phyloP scores from a whole-genome alignment of 2,329 filamentous ascomycete species.

The Ascochyta viciae-villosae region DNA sequence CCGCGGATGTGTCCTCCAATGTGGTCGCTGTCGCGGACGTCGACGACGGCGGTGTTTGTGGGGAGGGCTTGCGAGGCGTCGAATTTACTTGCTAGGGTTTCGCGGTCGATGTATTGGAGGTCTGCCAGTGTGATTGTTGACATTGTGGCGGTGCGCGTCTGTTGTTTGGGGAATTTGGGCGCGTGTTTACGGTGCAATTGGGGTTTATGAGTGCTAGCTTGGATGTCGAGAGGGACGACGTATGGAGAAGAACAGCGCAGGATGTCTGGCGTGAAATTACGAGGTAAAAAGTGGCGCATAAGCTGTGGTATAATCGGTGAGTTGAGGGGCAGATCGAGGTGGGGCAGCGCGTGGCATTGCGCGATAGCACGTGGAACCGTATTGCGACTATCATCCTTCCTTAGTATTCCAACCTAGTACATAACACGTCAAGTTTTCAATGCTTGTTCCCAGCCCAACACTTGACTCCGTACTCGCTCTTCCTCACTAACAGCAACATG shows the following conservation, averaged over 20 bases:
- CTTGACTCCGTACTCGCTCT: background rate
- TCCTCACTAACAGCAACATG: background rate
- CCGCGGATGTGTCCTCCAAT: slow-evolving; percentile 87
- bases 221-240: background rate
- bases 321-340: background rate
- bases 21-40: slow-evolving; percentile 90
- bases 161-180: no score
- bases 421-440: background rate
- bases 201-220: background rate
- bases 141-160: slow-evolving; percentile 30
- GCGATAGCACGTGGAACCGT: slow-evolving; percentile 6
- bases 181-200: background rate
- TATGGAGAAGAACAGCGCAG: background rate
- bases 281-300: background rate
- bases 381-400: background rate
- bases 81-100: slow-evolving; percentile 64
- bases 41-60: slow-evolving; percentile 72
- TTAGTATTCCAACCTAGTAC: background rate
- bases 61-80: slow-evolving; percentile 44
- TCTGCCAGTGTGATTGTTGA: slow-evolving; percentile 67
- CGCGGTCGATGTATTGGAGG: slow-evolving; percentile 70
- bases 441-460: slow-evolving; percentile 11
- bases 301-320: background rate
- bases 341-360: background rate
- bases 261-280: background rate